These are phyloP conservation scores for Mucor racemosus DNA, from an alignment of 371 early-diverging fungal species.

Conservation along the genomic window DNA sequence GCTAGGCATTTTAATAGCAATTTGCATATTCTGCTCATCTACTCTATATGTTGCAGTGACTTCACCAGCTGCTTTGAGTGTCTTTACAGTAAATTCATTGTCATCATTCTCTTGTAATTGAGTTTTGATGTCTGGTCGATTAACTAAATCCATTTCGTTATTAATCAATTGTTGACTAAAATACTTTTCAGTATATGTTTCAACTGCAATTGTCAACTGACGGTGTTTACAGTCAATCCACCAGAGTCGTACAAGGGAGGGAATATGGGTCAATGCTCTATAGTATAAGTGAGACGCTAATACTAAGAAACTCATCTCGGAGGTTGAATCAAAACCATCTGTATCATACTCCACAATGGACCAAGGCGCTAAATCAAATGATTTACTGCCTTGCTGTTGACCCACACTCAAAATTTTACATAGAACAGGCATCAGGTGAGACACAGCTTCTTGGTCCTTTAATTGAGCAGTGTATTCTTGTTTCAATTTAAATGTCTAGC, in stretches of 20 bases:
- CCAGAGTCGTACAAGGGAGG: slow-evolving; percentile 79
- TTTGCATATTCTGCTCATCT: slow-evolving; percentile 88
- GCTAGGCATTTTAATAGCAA: slow-evolving; percentile 79
- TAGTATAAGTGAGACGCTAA: slow-evolving; percentile 79
- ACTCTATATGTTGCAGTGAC: slow-evolving; percentile 79
- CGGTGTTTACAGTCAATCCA: slow-evolving; percentile 84
- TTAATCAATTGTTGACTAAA: slow-evolving; percentile 71
- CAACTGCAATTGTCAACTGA: slow-evolving; percentile 75
- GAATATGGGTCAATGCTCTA: slow-evolving; percentile 64
- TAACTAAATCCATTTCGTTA: slow-evolving; percentile 64
- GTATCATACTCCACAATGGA: slow-evolving; percentile 69
- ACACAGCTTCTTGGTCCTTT: slow-evolving; percentile 57
- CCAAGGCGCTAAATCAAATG: slow-evolving; percentile 79
- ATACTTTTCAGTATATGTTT: slow-evolving; percentile 75
- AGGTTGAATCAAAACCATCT: slow-evolving; percentile 60
- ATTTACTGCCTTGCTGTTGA: slow-evolving; percentile 37
- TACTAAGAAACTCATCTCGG: slow-evolving; percentile 66
- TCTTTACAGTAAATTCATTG: slow-evolving; percentile 73
- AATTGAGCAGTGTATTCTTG: slow-evolving; percentile 67
- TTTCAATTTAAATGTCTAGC: slow-evolving; percentile 79
- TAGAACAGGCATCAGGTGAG: slow-evolving; percentile 62
- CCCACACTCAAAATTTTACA: slow-evolving; percentile 72
- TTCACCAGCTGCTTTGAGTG: slow-evolving; percentile 70
- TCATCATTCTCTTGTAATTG: slow-evolving; percentile 53
- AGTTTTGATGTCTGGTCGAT: slow-evolving; percentile 52